phyloP scores from a whole-genome alignment of 805 yeast genomes.

The Lipomyces sp. region DNA sequence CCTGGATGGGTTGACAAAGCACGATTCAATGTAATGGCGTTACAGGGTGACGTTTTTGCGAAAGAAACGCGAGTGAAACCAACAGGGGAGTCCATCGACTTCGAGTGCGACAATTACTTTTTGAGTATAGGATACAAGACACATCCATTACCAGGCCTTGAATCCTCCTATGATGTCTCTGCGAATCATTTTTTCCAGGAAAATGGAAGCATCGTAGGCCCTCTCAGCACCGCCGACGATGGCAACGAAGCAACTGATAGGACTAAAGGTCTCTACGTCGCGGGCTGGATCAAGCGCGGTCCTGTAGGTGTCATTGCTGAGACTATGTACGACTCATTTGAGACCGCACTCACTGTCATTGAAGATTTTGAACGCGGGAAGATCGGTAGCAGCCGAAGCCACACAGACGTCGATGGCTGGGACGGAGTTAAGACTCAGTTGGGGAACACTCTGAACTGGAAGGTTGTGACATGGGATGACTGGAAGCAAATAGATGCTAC shows the following conservation, averaged over 20 bases:
- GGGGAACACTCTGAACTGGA: slow-evolving; percentile 9
- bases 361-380: slow-evolving; percentile 44
- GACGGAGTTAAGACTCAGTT: slow-evolving; percentile 32
- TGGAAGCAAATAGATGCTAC: slow-evolving; percentile 58
- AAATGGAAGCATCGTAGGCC: slow-evolving; percentile 11
- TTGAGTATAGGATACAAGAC: slow-evolving; percentile 84
- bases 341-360: slow-evolving; percentile 63
- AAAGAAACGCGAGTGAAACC: slow-evolving; percentile 42
- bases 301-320: slow-evolving; percentile 88
- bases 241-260: neutral
- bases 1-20: neutral
- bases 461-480: slow-evolving; percentile 56
- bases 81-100: slow-evolving; percentile 38
- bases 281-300: slow-evolving; percentile 90
- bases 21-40: slow-evolving; percentile 37
- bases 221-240: too few relatives aligned
- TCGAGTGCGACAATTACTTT: slow-evolving; percentile 62
- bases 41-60: slow-evolving; percentile 48
- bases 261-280: slow-evolving; percentile 59
- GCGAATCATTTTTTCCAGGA: slow-evolving; percentile 36
- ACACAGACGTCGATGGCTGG: slow-evolving; percentile 33
- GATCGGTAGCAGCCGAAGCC: neutral
- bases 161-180: slow-evolving; percentile 46
- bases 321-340: slow-evolving; percentile 80
- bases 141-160: slow-evolving; percentile 56